Evolutionary conservation across 2,329 filamentous ascomycete species (phyloP).

Genomic region (Cryphonectria naterciae): DNA sequence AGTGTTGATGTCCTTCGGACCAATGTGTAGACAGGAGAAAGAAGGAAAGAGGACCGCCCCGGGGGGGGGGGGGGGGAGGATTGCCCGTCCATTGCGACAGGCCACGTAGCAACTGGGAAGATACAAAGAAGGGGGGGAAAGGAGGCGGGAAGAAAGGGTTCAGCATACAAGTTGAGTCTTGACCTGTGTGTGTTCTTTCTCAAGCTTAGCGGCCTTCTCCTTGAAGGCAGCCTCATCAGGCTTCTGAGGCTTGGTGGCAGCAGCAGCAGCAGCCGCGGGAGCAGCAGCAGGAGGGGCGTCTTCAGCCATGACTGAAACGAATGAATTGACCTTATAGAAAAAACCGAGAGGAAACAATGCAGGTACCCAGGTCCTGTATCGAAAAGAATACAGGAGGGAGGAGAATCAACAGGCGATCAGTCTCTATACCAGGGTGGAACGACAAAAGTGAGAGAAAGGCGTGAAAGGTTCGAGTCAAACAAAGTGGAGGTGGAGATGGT

Average conservation of each 20-base stretch:
- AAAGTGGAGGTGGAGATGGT: slow-evolving; percentile 20
- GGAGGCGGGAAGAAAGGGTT: background rate
- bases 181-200: slow-evolving; percentile 82
- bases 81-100: background rate
- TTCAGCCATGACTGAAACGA: slow-evolving; percentile 50
- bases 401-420: slow-evolving; percentile 1
- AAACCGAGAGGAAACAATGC: slow-evolving; percentile 20
- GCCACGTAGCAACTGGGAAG: slow-evolving; percentile 6
- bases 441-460: background rate
- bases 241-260: slow-evolving; percentile 72
- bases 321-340: slow-evolving; percentile 28
- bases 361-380: slow-evolving; percentile 21
- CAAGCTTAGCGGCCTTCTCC: slow-evolving; percentile 74
- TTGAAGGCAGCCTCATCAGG: slow-evolving; percentile 88
- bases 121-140: background rate
- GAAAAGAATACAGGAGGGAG: slow-evolving; percentile 13
- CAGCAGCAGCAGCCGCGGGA: slow-evolving; percentile 50
- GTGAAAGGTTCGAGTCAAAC: slow-evolving; percentile 1
- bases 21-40: background rate
- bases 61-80: background rate
- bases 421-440: slow-evolving; percentile 1
- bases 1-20: background rate
- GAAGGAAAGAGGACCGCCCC: background rate
- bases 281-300: slow-evolving; percentile 44
- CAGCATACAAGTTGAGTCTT: slow-evolving; percentile 60